Evolutionary conservation across 1,139 yeast species (phyloP), one percentile per base, ranked within the genome.

Genomic region (Arxiozyma heterogenica): DNA sequence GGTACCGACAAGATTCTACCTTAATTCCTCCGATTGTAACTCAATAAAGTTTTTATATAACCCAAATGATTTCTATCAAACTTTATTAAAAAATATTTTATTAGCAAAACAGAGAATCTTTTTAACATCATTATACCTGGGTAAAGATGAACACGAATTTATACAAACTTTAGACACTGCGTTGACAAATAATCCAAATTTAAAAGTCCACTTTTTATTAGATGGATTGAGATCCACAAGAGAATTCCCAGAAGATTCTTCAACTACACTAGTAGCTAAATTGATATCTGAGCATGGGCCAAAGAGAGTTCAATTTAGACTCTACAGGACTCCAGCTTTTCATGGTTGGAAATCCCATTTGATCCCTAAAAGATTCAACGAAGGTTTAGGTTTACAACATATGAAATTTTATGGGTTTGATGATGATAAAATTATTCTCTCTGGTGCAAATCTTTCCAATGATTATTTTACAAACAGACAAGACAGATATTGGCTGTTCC

Each of bases 391-490:
- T 0, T 75, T 93, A 53, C 99, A 93, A 70, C 99, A 93, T 68
- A 94, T 93, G 98, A 93, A 93, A 69, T 77, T 94, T 44, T 93
- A 93, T 67, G 98, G 98, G 1, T 83, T 90, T 64, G 99, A 93
- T 68, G 98, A 93, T 68, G 83, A 90, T 63, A 96, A 90, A 65
- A 82, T 93, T 51, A 79, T 94, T 21, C 75, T 94, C 49, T 81
- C 89, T 22, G 99, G 98, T 3, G 98, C 98, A 4, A 93, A 93
- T 64, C 75, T 93, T 53, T 88, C 96, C 0, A 75, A 80, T 46
- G 98, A 93, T 70, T 93, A 93, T 70, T 93, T 94, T 70, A 86
- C 95, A n/a, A 85, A 93, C 68, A 81, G 99, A 61, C 98, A 93
- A 68, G 99, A 93, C 69, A 75, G 99, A 50, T 94, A 94, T 69